A percentile compares a stretch with the other conserved stretches of the same genome.
Evolutionary conservation across 2,329 filamentous ascomycete genomes (phyloP).

Genomic region (Decorospora gaudefroyi): DNA sequence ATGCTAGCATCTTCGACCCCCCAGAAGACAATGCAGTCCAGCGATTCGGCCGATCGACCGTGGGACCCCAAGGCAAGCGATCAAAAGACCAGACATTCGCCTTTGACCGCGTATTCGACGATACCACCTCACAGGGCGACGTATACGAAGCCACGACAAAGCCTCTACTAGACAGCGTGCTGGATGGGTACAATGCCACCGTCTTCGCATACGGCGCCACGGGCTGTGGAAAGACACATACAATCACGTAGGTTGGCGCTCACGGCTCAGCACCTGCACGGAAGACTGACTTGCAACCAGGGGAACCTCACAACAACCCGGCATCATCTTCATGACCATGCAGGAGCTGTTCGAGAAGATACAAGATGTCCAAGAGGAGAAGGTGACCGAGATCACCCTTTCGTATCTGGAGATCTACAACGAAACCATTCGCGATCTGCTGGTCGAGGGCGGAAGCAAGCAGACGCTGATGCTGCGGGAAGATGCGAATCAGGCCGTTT

Average conservation of each 20-base stretch:
- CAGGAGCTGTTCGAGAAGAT: slow-evolving; percentile 98
- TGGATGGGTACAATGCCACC: slow-evolving; percentile 98
- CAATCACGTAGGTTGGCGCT: slow-evolving; percentile 62
- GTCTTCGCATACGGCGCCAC: slow-evolving; percentile 98
- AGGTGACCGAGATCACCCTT: slow-evolving; percentile 84
- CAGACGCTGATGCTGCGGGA: slow-evolving; percentile 88
- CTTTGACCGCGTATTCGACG: slow-evolving; percentile 96
- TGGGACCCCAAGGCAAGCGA: slow-evolving; percentile 74
- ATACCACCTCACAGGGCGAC: slow-evolving; percentile 87
- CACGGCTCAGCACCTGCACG: background rate
- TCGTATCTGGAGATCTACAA: slow-evolving; percentile 99
- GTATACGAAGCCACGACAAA: slow-evolving; percentile 94
- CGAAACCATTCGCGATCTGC: slow-evolving; percentile 92
- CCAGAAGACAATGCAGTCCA: slow-evolving; percentile 93
- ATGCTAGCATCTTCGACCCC: slow-evolving; percentile 85
- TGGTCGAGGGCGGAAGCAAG: slow-evolving; percentile 83
- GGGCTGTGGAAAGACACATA: slow-evolving; percentile 97
- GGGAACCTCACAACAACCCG: slow-evolving; percentile 87
- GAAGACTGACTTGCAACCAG: slow-evolving; percentile 34
- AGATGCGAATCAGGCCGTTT: slow-evolving; percentile 90
- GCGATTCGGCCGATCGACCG: slow-evolving; percentile 79
- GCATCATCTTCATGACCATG: slow-evolving; percentile 99
- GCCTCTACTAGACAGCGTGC: slow-evolving; percentile 86
- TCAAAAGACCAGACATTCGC: slow-evolving; percentile 98
- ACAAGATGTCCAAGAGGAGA: slow-evolving; percentile 80